Evolutionary conservation across 345 rosid genomes (phyloP).

Genomic region (Lepidium africanum): DNA sequence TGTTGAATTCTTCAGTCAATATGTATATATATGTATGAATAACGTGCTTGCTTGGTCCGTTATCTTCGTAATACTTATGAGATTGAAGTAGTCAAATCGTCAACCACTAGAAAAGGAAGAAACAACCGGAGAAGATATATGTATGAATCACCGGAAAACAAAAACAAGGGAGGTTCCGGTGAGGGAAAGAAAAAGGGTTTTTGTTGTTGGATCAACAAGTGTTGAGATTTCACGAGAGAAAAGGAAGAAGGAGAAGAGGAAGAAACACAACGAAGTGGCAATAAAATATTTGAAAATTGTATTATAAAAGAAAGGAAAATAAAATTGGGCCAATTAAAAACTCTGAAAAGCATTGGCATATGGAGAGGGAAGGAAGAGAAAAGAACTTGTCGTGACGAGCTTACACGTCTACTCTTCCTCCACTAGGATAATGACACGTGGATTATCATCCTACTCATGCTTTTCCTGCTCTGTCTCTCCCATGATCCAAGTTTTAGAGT

Average conservation of each 20-base stretch:
- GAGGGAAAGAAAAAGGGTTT: not conserved
- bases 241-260: not conserved
- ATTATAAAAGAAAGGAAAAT: not conserved
- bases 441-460: not conserved
- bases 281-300: conserved; percentile 6
- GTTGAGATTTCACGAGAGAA: not conserved
- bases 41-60: not conserved
- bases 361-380: not conserved
- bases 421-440: conserved; percentile 15
- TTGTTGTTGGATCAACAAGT: conserved; percentile 4
- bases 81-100: not conserved
- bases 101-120: not conserved
- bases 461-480: not conserved
- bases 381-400: conserved; percentile 3
- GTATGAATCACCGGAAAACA: not conserved
- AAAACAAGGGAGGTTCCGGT: not conserved
- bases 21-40: no score
- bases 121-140: not conserved
- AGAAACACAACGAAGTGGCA: not conserved
- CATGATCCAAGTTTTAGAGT: not conserved
- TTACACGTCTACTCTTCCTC: not conserved
- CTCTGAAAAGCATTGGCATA: not conserved
- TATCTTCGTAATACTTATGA: not conserved
- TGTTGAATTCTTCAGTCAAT: not conserved
- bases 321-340: not conserved